Evolutionary conservation across 176 grass and related monocot genomes (phyloP).

Genomic region (Carex scoparia): DNA sequence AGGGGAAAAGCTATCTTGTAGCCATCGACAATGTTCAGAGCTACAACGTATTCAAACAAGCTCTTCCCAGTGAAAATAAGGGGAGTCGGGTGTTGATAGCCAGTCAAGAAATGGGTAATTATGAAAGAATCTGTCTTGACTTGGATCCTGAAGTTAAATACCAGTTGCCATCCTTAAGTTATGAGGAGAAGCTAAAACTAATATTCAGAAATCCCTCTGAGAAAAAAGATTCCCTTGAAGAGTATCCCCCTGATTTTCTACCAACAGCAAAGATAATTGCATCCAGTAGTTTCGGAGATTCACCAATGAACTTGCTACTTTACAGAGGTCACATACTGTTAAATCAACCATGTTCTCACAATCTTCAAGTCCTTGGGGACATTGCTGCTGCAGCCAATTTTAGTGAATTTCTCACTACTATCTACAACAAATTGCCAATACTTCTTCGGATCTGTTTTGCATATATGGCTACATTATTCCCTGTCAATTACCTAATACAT

Average conservation of each 20-base stretch:
- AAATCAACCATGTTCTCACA: neutral
- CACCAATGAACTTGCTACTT: neutral
- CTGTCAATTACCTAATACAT: neutral
- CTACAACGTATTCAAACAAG: neutral
- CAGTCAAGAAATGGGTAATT: neutral
- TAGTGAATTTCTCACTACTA: neutral
- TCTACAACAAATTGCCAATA: neutral
- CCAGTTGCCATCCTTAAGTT: neutral
- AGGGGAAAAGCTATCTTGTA: neutral
- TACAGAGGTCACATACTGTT: neutral
- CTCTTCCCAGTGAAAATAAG: neutral
- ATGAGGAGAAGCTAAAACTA: neutral
- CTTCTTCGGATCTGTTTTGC: neutral
- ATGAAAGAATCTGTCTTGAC: neutral
- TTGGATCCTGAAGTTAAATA: neutral
- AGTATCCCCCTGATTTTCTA: neutral
- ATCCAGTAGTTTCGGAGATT: neutral
- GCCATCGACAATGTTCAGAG: neutral
- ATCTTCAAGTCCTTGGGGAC: neutral
- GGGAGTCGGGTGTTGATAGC: neutral
- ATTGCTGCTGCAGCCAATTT: neutral
- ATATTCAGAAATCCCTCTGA: neutral
- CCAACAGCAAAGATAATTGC: neutral
- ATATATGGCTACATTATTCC: neutral
- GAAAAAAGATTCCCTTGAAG: neutral